These are phyloP conservation scores for Metschnikowia picachoensis DNA, from an alignment of 805 yeast genomes.

Conservation along the genomic window DNA sequence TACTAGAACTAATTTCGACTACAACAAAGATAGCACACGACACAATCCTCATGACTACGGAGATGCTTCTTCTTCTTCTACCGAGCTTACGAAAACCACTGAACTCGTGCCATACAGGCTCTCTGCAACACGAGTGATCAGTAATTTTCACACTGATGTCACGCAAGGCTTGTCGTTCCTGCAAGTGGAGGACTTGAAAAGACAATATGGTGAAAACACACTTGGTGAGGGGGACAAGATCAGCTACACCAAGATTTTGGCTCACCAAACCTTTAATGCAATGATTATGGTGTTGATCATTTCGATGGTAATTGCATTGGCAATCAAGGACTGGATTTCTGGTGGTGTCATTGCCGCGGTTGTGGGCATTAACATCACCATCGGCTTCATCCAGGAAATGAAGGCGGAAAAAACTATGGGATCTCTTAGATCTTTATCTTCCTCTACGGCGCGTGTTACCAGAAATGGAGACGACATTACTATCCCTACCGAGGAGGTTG, in stretches of 20 bases:
- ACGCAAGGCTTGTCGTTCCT: conserved; percentile 45
- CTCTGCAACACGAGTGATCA: conserved; percentile 34
- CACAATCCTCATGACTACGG: conserved; percentile 4
- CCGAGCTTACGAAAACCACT: conserved; percentile 8
- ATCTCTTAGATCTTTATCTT: conserved; percentile 59
- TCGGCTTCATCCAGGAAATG: conserved; percentile 68
- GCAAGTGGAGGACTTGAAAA: conserved; percentile 17
- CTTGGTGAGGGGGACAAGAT: conserved; percentile 59
- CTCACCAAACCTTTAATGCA: conserved; percentile 71
- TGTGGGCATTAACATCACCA: conserved; percentile 55
- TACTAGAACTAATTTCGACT: neutral
- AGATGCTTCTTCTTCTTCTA: conserved; percentile 11
- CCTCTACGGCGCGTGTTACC: conserved; percentile 67
- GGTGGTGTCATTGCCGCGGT: conserved; percentile 79
- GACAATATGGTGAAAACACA: conserved; percentile 51
- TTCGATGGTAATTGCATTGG: conserved; percentile 67
- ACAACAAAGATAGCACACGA: neutral
- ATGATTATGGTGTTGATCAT: conserved; percentile 72
- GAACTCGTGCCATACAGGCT: conserved; percentile 27
- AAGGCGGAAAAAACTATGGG: conserved; percentile 80
- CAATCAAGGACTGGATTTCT: conserved; percentile 73
- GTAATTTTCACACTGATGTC: conserved; percentile 37
- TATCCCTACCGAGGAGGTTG: conserved; percentile 60
- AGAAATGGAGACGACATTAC: conserved; percentile 55
- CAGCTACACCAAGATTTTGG: conserved; percentile 49